Evolutionary conservation across 805 yeast genomes (phyloP).

Genomic region (Maudiozyma serrabonitensis): DNA sequence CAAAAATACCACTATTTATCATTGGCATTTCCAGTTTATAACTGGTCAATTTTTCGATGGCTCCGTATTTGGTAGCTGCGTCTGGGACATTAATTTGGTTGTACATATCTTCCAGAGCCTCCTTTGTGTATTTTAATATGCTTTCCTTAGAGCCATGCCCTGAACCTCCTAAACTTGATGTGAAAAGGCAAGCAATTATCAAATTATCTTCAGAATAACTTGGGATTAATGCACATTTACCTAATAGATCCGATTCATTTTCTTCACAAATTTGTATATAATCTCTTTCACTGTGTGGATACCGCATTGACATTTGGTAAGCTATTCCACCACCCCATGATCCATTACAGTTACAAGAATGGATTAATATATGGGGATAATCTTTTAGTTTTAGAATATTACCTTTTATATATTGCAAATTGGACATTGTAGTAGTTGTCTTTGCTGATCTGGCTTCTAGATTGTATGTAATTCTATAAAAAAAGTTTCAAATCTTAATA

Average conservation of each 20-base stretch:
- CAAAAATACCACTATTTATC: constrained; percentile 73
- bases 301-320: constrained; percentile 39
- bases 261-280: constrained; percentile 31
- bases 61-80: constrained; percentile 3
- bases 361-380: constrained; percentile 46
- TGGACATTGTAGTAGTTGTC: constrained; percentile 6
- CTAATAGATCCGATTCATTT: constrained; percentile 32
- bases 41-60: constrained; percentile 4
- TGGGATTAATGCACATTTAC: constrained; percentile 31
- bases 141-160: constrained; percentile 33
- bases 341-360: constrained; percentile 73
- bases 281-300: constrained; percentile 44
- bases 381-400: constrained; percentile 8
- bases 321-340: constrained; percentile 86
- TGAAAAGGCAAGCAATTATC: constrained; percentile 60
- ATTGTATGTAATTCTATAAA: neutral
- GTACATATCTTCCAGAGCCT: constrained; percentile 39
- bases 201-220: constrained; percentile 13
- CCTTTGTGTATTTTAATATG: constrained; percentile 43
- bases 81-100: neutral
- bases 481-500: no score
- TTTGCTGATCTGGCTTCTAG: neutral
- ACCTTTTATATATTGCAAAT: constrained; percentile 14
- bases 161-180: constrained; percentile 46
- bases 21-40: constrained; percentile 51